Conservation (phyloP, 139 green algal genomes). For the Coelastrella sp. region DNA sequence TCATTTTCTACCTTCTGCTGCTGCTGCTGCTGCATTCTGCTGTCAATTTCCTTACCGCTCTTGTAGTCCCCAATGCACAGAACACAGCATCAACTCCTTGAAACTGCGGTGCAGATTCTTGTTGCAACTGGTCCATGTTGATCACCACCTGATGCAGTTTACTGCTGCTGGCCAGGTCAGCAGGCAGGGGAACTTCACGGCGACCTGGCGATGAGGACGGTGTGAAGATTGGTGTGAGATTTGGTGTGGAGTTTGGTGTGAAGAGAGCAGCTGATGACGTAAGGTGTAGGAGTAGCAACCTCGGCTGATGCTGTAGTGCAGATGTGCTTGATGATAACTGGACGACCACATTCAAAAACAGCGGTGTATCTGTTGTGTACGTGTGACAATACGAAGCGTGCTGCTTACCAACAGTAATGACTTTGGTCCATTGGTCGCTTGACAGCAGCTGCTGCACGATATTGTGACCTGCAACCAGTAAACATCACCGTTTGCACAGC, state of each 20-base stretch:
- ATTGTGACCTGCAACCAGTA: slow-evolving; percentile 42
- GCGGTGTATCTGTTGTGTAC: too few species aligned
- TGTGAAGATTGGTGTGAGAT: not conserved
- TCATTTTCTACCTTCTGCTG: too few species aligned
- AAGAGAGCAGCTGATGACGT: too few species aligned
- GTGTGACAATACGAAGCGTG: not conserved
- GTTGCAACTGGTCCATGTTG: slow-evolving; percentile 2
- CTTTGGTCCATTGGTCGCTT: slow-evolving; percentile 45
- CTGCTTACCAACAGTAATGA: slow-evolving; percentile 42
- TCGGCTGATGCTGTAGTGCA: not conserved
- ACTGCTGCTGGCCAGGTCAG: not conserved
- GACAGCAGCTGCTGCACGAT: slow-evolving; percentile 59
- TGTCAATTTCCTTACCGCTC: not conserved
- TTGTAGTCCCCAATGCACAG: slow-evolving; percentile 9
- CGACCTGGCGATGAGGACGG: not conserved
- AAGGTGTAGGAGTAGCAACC: too few species aligned
- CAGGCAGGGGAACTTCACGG: not conserved
- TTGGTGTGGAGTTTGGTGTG: too few species aligned
- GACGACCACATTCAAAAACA: too few species aligned
- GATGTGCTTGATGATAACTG: not conserved
- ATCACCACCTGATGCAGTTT: not conserved
- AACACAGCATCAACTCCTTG: not conserved
- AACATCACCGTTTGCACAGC: not conserved
- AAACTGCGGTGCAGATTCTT: not conserved
- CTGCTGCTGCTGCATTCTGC: too few species aligned